Conservation (phyloP, 2,329 filamentous ascomycete species). For the Clonostachys byssicola region DNA sequence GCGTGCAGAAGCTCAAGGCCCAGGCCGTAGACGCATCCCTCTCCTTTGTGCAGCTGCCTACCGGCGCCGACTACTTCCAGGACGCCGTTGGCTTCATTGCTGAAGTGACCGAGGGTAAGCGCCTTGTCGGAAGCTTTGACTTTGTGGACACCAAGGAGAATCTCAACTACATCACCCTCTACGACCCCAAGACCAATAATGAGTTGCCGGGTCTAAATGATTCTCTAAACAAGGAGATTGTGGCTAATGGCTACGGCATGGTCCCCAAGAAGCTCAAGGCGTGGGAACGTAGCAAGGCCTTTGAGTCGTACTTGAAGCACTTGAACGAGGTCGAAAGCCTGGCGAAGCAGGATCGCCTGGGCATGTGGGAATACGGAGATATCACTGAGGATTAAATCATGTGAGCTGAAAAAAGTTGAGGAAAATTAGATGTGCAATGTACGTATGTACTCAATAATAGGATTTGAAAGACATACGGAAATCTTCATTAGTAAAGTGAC, state of each 20-base stretch:
- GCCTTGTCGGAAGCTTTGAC: slow-evolving; percentile 89
- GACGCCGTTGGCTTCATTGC: slow-evolving; percentile 76
- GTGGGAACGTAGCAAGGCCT: slow-evolving; percentile 75
- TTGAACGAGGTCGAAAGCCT: slow-evolving; percentile 70
- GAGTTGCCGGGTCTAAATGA: slow-evolving; percentile 57
- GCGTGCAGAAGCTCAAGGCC: slow-evolving; percentile 73
- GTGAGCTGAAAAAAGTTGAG: too few relatives aligned
- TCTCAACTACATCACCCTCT: slow-evolving; percentile 80
- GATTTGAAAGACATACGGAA: too few relatives aligned
- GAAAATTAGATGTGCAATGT: too few relatives aligned
- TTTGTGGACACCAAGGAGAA: slow-evolving; percentile 75
- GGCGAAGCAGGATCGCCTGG: slow-evolving; percentile 75
- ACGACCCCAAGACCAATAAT: slow-evolving; percentile 66
- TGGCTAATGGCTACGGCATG: slow-evolving; percentile 82
- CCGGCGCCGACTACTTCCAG: slow-evolving; percentile 73
- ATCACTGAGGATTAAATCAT: slow-evolving; percentile 76
- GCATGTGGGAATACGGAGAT: slow-evolving; percentile 99
- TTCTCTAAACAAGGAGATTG: slow-evolving; percentile 85
- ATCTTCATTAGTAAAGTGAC: too few relatives aligned
- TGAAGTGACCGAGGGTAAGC: slow-evolving; percentile 68
- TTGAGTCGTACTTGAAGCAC: slow-evolving; percentile 65
- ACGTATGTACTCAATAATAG: too few relatives aligned
- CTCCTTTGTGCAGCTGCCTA: slow-evolving; percentile 85
- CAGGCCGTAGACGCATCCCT: slow-evolving; percentile 86
- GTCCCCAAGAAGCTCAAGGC: slow-evolving; percentile 86